These are phyloP conservation scores for Malassezia restricta DNA, from an alignment of 1,284 basidiomycete species.

Conservation along the genomic window DNA sequence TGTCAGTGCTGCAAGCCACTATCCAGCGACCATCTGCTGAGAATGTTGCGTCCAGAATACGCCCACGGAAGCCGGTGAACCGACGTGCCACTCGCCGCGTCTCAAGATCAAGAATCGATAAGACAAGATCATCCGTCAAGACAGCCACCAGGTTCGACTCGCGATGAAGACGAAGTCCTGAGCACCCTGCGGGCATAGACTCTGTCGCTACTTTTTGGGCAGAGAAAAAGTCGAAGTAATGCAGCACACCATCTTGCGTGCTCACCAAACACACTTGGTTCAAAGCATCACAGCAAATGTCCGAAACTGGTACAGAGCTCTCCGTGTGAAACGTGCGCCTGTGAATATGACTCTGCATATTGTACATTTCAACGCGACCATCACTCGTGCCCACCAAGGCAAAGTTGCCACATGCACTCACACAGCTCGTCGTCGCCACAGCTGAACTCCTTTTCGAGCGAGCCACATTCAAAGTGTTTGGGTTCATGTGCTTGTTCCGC, in stretches of 20 bases:
- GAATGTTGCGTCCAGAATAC: slow-evolving; percentile 51
- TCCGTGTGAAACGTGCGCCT: slow-evolving; percentile 52
- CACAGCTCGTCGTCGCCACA: slow-evolving; percentile 49
- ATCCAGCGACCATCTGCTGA: slow-evolving; percentile 91
- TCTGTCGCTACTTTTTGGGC: slow-evolving; percentile 58
- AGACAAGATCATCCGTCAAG: slow-evolving; percentile 69
- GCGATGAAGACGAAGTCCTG: slow-evolving; percentile 64
- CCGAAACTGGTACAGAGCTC: slow-evolving; percentile 50
- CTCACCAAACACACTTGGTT: slow-evolving; percentile 70
- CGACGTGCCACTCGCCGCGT: slow-evolving; percentile 77
- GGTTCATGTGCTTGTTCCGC: slow-evolving; percentile 33
- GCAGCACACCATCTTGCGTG: slow-evolving; percentile 71
- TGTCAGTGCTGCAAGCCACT: slow-evolving; percentile 74
- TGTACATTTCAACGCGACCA: slow-evolving; percentile 38
- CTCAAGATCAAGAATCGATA: slow-evolving; percentile 83
- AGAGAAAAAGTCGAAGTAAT: slow-evolving; percentile 95
- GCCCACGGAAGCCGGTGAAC: slow-evolving; percentile 48
- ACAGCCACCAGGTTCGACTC: slow-evolving; percentile 76
- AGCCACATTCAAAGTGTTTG: slow-evolving; percentile 18
- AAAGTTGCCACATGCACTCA: slow-evolving; percentile 93
- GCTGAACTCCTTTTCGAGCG: slow-evolving; percentile 45
- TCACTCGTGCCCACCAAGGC: slow-evolving; percentile 55
- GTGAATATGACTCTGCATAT: slow-evolving; percentile 69
- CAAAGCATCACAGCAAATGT: slow-evolving; percentile 71
- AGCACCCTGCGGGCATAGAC: slow-evolving; percentile 58